A percentile compares a stretch with the other conserved stretches of the same genome.
Evolutionary conservation across 169 alveolate species (phyloP).

Genomic region (Plasmodium blacklocki): DNA sequence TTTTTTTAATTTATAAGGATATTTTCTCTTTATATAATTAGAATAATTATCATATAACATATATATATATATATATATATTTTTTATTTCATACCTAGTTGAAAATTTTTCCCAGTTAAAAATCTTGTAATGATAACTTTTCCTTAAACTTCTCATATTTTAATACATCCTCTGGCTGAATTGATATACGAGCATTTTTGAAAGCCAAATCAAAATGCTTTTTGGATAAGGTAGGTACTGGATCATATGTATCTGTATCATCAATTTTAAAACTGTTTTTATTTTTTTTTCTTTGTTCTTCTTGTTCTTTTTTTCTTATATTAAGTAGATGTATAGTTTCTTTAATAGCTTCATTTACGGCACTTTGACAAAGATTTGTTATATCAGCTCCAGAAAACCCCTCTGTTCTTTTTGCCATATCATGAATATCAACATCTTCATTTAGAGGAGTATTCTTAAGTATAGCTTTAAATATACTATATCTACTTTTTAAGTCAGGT

Average conservation of each 20-base stretch:
- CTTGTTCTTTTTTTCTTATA: conserved; percentile 76
- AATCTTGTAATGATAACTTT: conserved; percentile 52
- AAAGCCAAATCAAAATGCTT: conserved; percentile 95
- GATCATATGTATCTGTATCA: conserved; percentile 89
- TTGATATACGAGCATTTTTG: conserved; percentile 91
- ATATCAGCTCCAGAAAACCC: conserved; percentile 97
- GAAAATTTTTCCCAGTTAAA: not conserved
- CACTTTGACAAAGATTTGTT: conserved; percentile 94
- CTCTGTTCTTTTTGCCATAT: conserved; percentile 89
- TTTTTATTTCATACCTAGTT: not conserved
- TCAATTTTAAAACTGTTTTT: conserved; percentile 48
- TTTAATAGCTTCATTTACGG: conserved; percentile 95
- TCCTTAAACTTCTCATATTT: conserved; percentile 70
- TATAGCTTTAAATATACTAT: conserved; percentile 89
- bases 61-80: no score
- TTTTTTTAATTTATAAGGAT: no score
- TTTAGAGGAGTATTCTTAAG: conserved; percentile 94
- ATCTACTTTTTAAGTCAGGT: conserved; percentile 95
- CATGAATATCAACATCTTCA: conserved; percentile 89
- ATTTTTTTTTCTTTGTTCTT: conserved; percentile 8
- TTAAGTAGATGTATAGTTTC: conserved; percentile 88
- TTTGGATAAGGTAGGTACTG: conserved; percentile 94
- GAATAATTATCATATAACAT: no score
- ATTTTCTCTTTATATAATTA: no score
- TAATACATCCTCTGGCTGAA: conserved; percentile 65